Percentiles rank a stretch among this genome's conserved stretches.
These are phyloP conservation scores for Pythium rishiriense DNA, from an alignment of 352 stramenopile species.

Conservation along the genomic window DNA sequence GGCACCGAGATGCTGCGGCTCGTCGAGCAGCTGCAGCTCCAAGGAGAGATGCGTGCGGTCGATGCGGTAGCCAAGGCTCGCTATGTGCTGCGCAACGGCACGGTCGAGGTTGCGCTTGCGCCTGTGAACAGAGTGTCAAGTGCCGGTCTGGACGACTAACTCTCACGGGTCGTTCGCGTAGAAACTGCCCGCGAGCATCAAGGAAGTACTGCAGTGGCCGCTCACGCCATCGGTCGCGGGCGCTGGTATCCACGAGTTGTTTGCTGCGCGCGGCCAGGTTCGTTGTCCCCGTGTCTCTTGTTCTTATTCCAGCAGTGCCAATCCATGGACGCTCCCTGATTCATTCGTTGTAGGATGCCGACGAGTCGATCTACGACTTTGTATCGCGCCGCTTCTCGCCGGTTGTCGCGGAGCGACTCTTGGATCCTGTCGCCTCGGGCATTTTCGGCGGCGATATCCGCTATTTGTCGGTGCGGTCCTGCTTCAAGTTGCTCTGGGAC, in stretches of 20 bases:
- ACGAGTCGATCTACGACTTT: constrained; percentile 88
- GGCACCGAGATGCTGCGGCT: constrained; percentile 84
- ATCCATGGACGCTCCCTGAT: not conserved
- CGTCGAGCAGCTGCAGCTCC: constrained; percentile 73
- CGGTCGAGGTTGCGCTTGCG: constrained; percentile 47
- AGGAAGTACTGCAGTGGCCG: constrained; percentile 66
- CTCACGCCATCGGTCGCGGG: constrained; percentile 52
- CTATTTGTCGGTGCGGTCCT: constrained; percentile 75
- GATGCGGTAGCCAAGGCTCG: constrained; percentile 58
- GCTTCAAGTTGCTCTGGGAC: constrained; percentile 79
- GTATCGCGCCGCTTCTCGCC: constrained; percentile 72
- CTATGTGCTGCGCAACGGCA: constrained; percentile 74
- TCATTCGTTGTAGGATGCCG: constrained; percentile 30
- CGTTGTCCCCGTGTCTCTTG: not conserved
- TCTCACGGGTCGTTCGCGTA: constrained; percentile 18
- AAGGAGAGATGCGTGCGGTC: constrained; percentile 65
- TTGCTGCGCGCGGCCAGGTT: constrained; percentile 38
- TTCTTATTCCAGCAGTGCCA: no score
- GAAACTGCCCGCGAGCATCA: constrained; percentile 62
- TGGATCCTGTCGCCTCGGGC: constrained; percentile 80
- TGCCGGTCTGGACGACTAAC: not conserved
- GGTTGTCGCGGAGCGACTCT: constrained; percentile 70
- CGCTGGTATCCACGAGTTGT: constrained; percentile 68
- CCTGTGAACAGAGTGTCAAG: not conserved
- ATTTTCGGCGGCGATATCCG: constrained; percentile 89